Conservation (phyloP, 345 rosid species). For the Ailanthus altissimus region DNA sequence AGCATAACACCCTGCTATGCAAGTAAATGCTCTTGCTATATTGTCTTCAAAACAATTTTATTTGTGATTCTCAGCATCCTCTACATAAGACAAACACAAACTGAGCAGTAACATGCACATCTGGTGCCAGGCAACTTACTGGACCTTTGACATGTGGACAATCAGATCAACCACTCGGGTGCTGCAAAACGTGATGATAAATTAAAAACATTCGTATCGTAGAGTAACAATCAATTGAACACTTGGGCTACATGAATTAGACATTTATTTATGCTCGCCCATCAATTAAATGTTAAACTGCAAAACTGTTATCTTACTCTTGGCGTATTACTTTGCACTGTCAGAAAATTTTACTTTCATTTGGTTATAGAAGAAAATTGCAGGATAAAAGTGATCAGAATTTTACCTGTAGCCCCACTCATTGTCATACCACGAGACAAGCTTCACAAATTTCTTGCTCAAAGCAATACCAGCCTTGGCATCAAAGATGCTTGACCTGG, state of each 20-base stretch:
- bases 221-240: neutral
- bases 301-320: neutral
- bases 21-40: neutral
- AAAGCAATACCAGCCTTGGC: constrained; percentile 87
- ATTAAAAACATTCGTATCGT: neutral
- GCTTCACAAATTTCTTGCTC: constrained; percentile 56
- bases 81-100: neutral
- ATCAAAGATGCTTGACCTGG: constrained; percentile 82
- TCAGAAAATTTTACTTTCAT: neutral
- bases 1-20: neutral
- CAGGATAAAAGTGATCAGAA: too few species aligned
- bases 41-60: constrained; percentile 10
- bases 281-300: neutral
- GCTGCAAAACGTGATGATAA: constrained; percentile 33
- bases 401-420: constrained; percentile 79
- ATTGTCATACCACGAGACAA: constrained; percentile 79
- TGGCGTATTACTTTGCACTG: neutral
- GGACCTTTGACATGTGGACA: constrained; percentile 43
- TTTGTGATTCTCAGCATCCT: constrained; percentile 11
- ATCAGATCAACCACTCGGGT: constrained; percentile 70
- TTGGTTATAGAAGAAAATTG: neutral
- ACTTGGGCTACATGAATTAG: too few species aligned
- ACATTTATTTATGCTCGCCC: too few species aligned
- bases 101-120: neutral
- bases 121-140: neutral